Conservation (phyloP, 495 filamentous ascomycete species). For the Rusavskia elegans region DNA sequence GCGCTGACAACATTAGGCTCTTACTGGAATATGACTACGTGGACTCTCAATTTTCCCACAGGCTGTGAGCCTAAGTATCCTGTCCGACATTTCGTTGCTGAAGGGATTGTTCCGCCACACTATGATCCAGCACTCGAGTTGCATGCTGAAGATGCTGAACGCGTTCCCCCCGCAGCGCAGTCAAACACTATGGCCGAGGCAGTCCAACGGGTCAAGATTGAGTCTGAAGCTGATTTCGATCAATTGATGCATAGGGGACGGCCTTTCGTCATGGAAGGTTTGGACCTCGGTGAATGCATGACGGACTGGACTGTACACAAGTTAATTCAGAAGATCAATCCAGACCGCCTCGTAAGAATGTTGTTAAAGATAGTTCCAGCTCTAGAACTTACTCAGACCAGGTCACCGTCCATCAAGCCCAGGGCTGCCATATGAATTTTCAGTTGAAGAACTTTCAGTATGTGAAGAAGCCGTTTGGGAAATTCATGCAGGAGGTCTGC, state of each 20-base stretch:
- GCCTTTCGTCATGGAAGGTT: conserved; percentile 48
- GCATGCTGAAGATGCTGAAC: background rate
- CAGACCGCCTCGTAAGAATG: conserved; percentile 40
- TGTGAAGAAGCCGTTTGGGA: conserved; percentile 46
- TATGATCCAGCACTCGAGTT: background rate
- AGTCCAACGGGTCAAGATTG: conserved; percentile 15
- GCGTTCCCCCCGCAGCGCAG: background rate
- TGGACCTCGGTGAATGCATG: conserved; percentile 51
- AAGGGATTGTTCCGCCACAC: background rate
- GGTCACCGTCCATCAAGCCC: conserved; percentile 56
- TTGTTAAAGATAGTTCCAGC: too few species aligned
- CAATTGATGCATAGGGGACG: conserved; percentile 37
- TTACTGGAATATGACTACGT: too few species aligned
- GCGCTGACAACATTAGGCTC: background rate
- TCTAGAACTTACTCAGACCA: conserved; percentile 16
- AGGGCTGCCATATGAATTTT: conserved; percentile 57
- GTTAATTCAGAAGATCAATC: conserved; percentile 47
- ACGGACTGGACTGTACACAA: conserved; percentile 53
- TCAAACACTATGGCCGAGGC: background rate
- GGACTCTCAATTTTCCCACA: too few species aligned
- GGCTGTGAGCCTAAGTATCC: too few species aligned
- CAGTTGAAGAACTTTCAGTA: conserved; percentile 71
- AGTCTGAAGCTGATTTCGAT: conserved; percentile 38
- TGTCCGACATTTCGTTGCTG: too few species aligned
- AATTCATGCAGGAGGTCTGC: conserved; percentile 47